Percentiles rank a stretch among this genome's conserved stretches.
These are phyloP conservation scores for Bryoglossum gracile DNA, from an alignment of 495 filamentous ascomycete genomes.

Conservation along the genomic window DNA sequence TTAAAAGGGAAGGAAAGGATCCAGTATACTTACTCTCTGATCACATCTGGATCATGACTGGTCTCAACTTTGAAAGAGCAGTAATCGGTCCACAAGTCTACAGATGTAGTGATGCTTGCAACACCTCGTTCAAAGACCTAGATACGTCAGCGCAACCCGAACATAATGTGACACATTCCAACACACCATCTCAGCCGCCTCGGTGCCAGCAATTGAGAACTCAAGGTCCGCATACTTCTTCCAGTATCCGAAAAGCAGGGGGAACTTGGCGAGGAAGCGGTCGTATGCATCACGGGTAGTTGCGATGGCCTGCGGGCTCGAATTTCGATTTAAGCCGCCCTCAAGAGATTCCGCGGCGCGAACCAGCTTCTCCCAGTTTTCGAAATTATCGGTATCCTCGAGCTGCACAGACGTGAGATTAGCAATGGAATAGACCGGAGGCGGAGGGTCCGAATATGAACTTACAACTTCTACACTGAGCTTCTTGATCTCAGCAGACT, in stretches of 20 bases:
- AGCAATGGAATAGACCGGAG: background rate
- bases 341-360: slow-evolving; percentile 76
- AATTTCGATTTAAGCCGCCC: slow-evolving; percentile 92
- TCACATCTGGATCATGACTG: slow-evolving; percentile 85
- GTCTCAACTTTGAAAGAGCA: slow-evolving; percentile 97
- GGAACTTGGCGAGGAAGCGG: slow-evolving; percentile 89
- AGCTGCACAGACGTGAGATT: slow-evolving; percentile 32
- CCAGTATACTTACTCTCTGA: slow-evolving; percentile 95
- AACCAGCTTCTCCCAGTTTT: slow-evolving; percentile 91
- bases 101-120: slow-evolving; percentile 85
- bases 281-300: slow-evolving; percentile 81
- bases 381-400: slow-evolving; percentile 84
- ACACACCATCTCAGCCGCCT: slow-evolving; percentile 93
- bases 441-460: slow-evolving; percentile 9
- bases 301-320: slow-evolving; percentile 86
- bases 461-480: slow-evolving; percentile 72
- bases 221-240: slow-evolving; percentile 99
- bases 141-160: slow-evolving; percentile 1
- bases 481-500: slow-evolving; percentile 76
- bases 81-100: slow-evolving; percentile 96
- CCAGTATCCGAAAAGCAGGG: slow-evolving; percentile 96
- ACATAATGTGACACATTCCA: background rate
- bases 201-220: slow-evolving; percentile 92
- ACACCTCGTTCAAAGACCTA: slow-evolving; percentile 94
- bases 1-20: slow-evolving; percentile 64